Evolutionary conservation across 306 rosid genomes (phyloP), one percentile per base, ranked within the genome.

Genomic region (Cotoneaster glaucophyllus): DNA sequence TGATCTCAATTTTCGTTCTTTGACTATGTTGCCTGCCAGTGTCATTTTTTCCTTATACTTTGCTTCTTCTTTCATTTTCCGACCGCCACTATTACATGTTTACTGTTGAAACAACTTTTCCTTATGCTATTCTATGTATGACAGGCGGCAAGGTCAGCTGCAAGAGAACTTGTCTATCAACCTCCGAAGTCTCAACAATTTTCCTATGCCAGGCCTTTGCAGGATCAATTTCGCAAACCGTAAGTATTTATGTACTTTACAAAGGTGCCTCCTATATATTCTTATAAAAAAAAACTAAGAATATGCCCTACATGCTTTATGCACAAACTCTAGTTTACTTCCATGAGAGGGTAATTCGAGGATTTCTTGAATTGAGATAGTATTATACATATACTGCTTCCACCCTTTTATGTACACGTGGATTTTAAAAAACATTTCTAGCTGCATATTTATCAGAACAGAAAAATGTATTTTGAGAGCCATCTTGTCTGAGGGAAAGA

Each of bases 131-230:
- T 78, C 62, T 83, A 59, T 70, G 78, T 84, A 58, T 81, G 78
- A 78, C 73, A 95, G 98, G 84, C 79, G 39, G 87, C 68, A 76
- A 84, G 85, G 77, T 85, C 93, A 82, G 69, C 85, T 81, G 71
- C 81, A 45, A 74, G 58, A 62, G 88, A 79, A 77, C 73, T 77
- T 57, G 32, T 34, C 22, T 81, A 79, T 84, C 89, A 59, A 79
- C 87, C 86, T 78, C 77, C 87, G 57, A 71, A 93, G 74, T 77
- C 83, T 78, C 96, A 78, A 39, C 94, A 88, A 67, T 73, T 82
- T 78, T 78, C 88, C 29, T 79, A 85, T 82, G 77, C 77, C 76
- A 85, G 84, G 85, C 86, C 89, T 2, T 61, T 87, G 81, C 88
- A 89, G 73, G 86, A 86, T 75, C 86, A 84, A 25, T 71, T 87